Evolutionary conservation across 768 basidiomycete species (phyloP), one percentile per base, ranked within the genome.

Genomic region (Auricularia heimuer): DNA sequence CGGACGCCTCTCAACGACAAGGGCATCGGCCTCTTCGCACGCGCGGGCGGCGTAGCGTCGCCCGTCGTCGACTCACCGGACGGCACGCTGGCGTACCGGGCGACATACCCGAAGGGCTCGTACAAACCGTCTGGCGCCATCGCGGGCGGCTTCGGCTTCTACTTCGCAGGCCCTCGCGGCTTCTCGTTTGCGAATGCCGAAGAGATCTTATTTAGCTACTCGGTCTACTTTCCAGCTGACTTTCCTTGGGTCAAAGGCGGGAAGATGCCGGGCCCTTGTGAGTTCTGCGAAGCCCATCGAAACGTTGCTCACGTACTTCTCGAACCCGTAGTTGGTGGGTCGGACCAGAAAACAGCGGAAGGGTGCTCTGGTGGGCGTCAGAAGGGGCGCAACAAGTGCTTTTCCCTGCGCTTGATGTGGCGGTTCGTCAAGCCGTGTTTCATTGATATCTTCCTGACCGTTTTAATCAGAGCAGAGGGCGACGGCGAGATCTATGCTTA

Each of bases 401-500:
- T 85, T 78, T 85, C 83, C 18, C 81, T 80, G 44, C 83, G 87
- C 67, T 76, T 88, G 54, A 89, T 90, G 88, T 89, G 85, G 85
- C 81, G 85, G 85, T 85, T 65, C 16, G 77, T 67, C 3, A 2
- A 29, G 29, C 29, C 29, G 29, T 29, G 29, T 29, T 29, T 29
- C 29, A 29, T 29, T 1, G 1, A 29, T 29, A 29, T 29, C 29
- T 29, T 29, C 18, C 47, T 51, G 16, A 60, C 24, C 8, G 7
- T 35, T 6, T 8, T n/a, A 16, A 42, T 11, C 67, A 86, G 87
- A 64, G 71, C 74, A 4, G 73, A 80, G 3, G 86, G 84, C 61
- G 74, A 71, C 35, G 88, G 86, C 39, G 88, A 89, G 76, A 70
- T 89, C 61, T 89, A 89, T 79, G 84, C 86, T 64, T 89, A 90